A percentile compares a stretch with the other conserved stretches of the same genome.
phyloP scores from a whole-genome alignment of 768 basidiomycete species.

The Boletus tomentosulus region DNA sequence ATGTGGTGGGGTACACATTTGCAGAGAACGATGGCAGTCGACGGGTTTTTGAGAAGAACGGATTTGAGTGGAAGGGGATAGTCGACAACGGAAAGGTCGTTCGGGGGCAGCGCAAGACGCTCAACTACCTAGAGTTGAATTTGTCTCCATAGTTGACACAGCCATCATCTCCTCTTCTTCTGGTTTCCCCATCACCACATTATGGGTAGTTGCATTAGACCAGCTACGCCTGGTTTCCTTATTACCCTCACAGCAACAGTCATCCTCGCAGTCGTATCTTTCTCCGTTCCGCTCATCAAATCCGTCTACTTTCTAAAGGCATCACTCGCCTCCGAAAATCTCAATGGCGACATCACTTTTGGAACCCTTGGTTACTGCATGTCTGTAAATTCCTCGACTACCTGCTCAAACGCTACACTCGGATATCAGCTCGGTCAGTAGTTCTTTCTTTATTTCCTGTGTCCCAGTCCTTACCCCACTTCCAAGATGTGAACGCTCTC shows the following conservation, averaged over 20 bases:
- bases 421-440: slow-evolving; percentile 85
- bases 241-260: slow-evolving; percentile 75
- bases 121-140: slow-evolving; percentile 37
- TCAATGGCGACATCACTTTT: slow-evolving; percentile 67
- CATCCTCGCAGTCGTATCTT: slow-evolving; percentile 81
- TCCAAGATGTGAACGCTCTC: slow-evolving; percentile 73
- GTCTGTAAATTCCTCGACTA: slow-evolving; percentile 48
- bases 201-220: slow-evolving; percentile 66
- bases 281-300: slow-evolving; percentile 88
- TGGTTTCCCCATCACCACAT: background rate
- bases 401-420: slow-evolving; percentile 75
- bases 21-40: slow-evolving; percentile 56
- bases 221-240: slow-evolving; percentile 87
- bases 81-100: slow-evolving; percentile 37
- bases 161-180: slow-evolving; percentile 10
- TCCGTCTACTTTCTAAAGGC: slow-evolving; percentile 88
- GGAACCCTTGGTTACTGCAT: slow-evolving; percentile 90
- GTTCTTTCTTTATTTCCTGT: background rate
- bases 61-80: slow-evolving; percentile 42
- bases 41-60: slow-evolving; percentile 65
- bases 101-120: slow-evolving; percentile 34
- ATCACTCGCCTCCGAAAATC: slow-evolving; percentile 42
- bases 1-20: slow-evolving; percentile 43
- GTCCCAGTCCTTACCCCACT: slow-evolving; percentile 5
- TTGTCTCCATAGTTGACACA: slow-evolving; percentile 4